Conservation (phyloP, 306 rosid species). For the Vigna angularis region DNA sequence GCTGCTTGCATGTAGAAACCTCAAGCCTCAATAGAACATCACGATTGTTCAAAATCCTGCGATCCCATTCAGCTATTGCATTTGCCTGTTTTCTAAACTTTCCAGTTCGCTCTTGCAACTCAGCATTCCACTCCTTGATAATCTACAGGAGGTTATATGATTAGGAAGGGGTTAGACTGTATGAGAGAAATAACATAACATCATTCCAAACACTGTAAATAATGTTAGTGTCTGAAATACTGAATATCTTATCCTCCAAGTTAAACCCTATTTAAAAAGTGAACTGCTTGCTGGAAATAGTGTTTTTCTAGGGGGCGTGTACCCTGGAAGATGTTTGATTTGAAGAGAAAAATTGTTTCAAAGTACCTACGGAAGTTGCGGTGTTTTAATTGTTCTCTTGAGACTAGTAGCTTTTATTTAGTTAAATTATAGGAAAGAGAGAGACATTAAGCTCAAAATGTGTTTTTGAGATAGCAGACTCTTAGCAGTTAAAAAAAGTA, state of each 20-base stretch:
- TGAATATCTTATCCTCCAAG: conserved; percentile 17
- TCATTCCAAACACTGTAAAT: not conserved
- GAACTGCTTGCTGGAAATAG: not conserved
- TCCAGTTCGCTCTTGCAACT: conserved; percentile 96
- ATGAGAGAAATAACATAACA: conserved; percentile 27
- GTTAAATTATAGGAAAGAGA: too few species aligned
- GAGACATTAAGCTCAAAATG: too few species aligned
- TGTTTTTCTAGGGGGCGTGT: not conserved
- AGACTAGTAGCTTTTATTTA: too few species aligned
- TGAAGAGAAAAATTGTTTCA: not conserved
- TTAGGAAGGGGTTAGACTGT: conserved; percentile 23
- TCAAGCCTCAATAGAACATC: conserved; percentile 86
- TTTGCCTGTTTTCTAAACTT: conserved; percentile 95
- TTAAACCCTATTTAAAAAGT: not conserved
- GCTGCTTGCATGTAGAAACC: conserved; percentile 52
- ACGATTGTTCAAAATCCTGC: conserved; percentile 88
- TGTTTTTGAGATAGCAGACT: too few species aligned
- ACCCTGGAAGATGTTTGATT: not conserved
- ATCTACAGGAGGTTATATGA: conserved; percentile 56
- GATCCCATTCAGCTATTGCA: conserved; percentile 95
- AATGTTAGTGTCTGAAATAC: conserved; percentile 27
- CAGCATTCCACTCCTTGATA: conserved; percentile 94
- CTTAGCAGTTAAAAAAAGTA: too few species aligned
- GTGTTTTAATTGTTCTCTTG: too few species aligned
- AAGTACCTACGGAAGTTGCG: too few species aligned